Percentiles rank a stretch among this genome's conserved stretches.
These are phyloP conservation scores for Camellia oleifera DNA, from an alignment of 179 eudicot species.

Conservation along the genomic window DNA sequence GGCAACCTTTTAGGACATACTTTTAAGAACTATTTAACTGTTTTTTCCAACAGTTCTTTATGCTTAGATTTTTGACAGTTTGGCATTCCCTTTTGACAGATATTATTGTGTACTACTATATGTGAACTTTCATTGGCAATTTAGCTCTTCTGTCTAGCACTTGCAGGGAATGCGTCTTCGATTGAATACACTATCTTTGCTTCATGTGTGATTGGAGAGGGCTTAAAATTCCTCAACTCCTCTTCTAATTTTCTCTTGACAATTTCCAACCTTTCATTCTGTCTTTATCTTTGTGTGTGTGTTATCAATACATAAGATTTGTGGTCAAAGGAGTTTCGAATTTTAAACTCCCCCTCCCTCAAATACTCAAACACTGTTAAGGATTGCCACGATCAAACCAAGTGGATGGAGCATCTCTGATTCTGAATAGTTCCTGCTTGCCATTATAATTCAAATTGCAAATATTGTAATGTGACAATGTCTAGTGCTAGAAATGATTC, in stretches of 20 bases:
- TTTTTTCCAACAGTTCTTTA: background rate
- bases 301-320: background rate
- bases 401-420: too few relatives aligned
- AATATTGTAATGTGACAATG: too few relatives aligned
- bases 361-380: too few relatives aligned
- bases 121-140: background rate
- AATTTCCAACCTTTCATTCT: background rate
- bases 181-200: too few relatives aligned
- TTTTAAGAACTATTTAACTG: background rate
- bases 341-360: too few relatives aligned
- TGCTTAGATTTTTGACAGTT: background rate
- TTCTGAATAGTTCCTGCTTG: too few relatives aligned
- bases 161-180: too few relatives aligned
- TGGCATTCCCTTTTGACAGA: background rate
- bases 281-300: background rate
- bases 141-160: too few relatives aligned
- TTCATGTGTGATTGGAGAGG: background rate
- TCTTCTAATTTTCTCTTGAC: background rate
- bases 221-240: background rate
- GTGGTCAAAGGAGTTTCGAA: background rate
- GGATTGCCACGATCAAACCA: too few relatives aligned
- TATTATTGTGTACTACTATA: background rate
- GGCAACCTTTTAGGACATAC: background rate
- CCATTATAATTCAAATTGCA: too few relatives aligned
- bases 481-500: too few relatives aligned